Evolutionary conservation across 208 protist genomes (phyloP), one percentile per base, ranked within the genome.

Genomic region (Crithidia expoeki): DNA sequence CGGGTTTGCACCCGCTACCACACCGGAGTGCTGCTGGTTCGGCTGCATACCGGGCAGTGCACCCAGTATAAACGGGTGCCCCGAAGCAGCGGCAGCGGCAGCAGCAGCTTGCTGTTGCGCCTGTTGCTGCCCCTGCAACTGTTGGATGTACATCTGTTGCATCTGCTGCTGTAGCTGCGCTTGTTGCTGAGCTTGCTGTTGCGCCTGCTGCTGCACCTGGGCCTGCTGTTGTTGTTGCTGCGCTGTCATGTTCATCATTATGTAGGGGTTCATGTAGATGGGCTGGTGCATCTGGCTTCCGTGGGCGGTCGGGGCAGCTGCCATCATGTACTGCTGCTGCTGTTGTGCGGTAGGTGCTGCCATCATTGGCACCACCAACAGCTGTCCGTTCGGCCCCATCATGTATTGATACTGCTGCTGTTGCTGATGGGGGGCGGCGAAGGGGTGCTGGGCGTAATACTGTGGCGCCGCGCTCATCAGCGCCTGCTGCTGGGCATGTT

Each of bases 331-430:
- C n/a, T 23, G 66, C 38, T 72, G 68, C 21, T 40, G 49, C 23
- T 40, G 36, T 51, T 57, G 47, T 23, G 64, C 27, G 2, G 63
- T n/a, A 16, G 65, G 44, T 17, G 78, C 34, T 0, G 64, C 21
- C 57, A 63, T 52, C 34, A 85, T 61, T 2, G 80, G 76, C 59
- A 79, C 50, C 52, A 81, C 51, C 53, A 85, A 33, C 44, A 82
- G 44, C 49, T 85, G 80, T 1, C 80, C 80, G 16, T 59, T 64
- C 1, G 80, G 69, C 2, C 71, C 67, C 55, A 82, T 65, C 62
- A 80, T 60, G 66, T 82, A 85, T 25, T 80, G 79, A 30, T 60
- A 73, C 36, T 74, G 67, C 55, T 80, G 77, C 57, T 80, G 76
- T 44, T 69, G 65, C 34, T 72, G 75, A 44, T 23, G 63, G 6